Percentiles rank a stretch among this genome's conserved stretches.
These are phyloP conservation scores for Sugiyamaella floridensis DNA, from an alignment of 805 yeast species.

Conservation along the genomic window DNA sequence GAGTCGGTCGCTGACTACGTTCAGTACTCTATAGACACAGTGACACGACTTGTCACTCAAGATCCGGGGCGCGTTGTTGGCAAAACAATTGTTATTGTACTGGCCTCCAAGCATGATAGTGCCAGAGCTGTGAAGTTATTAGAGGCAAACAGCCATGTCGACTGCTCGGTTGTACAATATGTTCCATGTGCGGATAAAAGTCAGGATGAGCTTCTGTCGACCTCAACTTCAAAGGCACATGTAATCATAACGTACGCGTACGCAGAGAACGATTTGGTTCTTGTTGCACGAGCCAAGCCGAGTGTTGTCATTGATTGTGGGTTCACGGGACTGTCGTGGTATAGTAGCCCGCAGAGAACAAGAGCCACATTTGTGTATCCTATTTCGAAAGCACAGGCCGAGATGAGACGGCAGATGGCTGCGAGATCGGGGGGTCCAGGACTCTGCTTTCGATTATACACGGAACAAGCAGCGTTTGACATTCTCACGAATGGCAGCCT, in stretches of 20 bases:
- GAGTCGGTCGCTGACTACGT: slow-evolving; percentile 64
- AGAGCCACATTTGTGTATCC: slow-evolving; percentile 34
- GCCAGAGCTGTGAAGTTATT: neutral
- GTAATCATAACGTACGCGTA: neutral
- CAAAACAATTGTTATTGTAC: neutral
- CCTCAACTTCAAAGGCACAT: neutral
- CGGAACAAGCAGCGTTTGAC: slow-evolving; percentile 48
- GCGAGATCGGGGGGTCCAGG: slow-evolving; percentile 86
- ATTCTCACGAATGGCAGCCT: slow-evolving; percentile 2
- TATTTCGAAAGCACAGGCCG: slow-evolving; percentile 62
- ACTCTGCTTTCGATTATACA: slow-evolving; percentile 58
- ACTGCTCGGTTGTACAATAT: neutral
- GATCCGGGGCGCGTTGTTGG: slow-evolving; percentile 40
- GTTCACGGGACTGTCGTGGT: slow-evolving; percentile 63
- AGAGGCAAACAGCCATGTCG: neutral
- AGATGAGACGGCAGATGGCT: slow-evolving; percentile 18
- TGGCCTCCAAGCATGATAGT: slow-evolving; percentile 3
- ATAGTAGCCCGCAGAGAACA: slow-evolving; percentile 56
- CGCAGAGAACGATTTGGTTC: neutral
- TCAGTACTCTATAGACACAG: slow-evolving; percentile 65
- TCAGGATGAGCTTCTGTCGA: neutral
- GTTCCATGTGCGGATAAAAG: neutral
- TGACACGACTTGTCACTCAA: slow-evolving; percentile 45
- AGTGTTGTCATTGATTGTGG: slow-evolving; percentile 65
- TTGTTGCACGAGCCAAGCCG: slow-evolving; percentile 22